Base-by-base conservation (phyloP, 371 early-diverging fungal genomes). In the Rhizopus stolonifer region DNA sequence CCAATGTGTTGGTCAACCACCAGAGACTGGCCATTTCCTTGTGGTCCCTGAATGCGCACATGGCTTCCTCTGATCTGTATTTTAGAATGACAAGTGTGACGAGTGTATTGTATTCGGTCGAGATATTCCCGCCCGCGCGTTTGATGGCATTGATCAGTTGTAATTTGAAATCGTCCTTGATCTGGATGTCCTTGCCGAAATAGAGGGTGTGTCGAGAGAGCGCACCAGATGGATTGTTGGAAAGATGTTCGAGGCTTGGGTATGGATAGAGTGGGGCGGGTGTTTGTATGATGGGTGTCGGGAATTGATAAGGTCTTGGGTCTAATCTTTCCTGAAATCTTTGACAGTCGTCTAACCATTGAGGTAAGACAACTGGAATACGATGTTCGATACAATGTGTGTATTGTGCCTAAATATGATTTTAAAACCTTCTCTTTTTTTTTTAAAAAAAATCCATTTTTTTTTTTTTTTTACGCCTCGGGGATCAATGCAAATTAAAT, bases 281-380 rank as follows among this genome's bases (percentile, higher is more conserved):
- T 26, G 52, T 54, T 8, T 46, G 56, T 1, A 58, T 29, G 19
- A 24, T 19, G 10, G 63, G 58, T 10, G 32, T 23, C 34, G 49
- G 69, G 25, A 53, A 48, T 1, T n/a, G 26, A 46, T 33, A 54
- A 1, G 24, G 9, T 13, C 38, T 43, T 10, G 19, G 29, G 15
- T 50, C 51, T 4, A 58, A 2, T 14, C 14, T 45, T 22, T 40
- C 18, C 9, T 46, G 44, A 22, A 86, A 53, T 29, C 83, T 81
- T 25, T 89, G 64, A 60, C 90, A 87, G 40, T 84, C 84, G 54
- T 90, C 86, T 49, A 93, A 73, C 83, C 87, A 94, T 49, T 91
- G 90, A 7, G 92, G 90, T 13, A 89, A 67, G 4, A 94, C 79
- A 2, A 84, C 63, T 36, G 70, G 80, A 34, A 87, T 82, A 6